Percentiles rank a stretch among this genome's conserved stretches.
These are phyloP conservation scores for Irpex lacteus DNA, from an alignment of 1,284 basidiomycete species.

Conservation along the genomic window DNA sequence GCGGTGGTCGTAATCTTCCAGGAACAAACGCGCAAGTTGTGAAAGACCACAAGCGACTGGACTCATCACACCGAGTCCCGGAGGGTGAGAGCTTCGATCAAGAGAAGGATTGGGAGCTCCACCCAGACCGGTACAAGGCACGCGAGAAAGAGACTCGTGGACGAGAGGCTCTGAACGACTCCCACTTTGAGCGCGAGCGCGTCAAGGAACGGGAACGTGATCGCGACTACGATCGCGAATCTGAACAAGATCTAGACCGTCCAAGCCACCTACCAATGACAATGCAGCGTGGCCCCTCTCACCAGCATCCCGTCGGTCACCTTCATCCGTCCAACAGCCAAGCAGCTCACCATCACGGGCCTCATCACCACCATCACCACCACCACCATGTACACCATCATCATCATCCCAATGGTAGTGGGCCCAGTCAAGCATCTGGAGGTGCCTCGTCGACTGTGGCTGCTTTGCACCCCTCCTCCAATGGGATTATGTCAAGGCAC, in stretches of 20 bases:
- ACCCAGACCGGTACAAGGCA: conserved; percentile 24
- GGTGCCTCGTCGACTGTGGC: conserved; percentile 14
- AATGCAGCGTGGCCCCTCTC: conserved; percentile 17
- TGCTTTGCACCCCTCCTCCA: conserved; percentile 2
- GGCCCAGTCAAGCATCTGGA: conserved; percentile 15
- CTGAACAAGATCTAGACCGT: conserved; percentile 16
- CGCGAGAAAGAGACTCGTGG: conserved; percentile 32
- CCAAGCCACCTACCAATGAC: conserved; percentile 18
- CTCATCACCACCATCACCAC: conserved; percentile 39
- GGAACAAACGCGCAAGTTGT: background rate
- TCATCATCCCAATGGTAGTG: conserved; percentile 30
- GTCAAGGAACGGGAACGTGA: conserved; percentile 23
- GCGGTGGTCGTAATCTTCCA: background rate
- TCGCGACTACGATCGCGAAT: conserved; percentile 11
- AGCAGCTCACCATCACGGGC: conserved; percentile 29
- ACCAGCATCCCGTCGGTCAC: conserved; percentile 18
- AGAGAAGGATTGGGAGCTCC: conserved; percentile 25
- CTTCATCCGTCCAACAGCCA: conserved; percentile 22
- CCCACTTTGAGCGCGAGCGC: conserved; percentile 21
- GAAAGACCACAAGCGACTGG: background rate
- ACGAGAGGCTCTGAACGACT: conserved; percentile 22
- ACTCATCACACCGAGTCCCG: background rate
- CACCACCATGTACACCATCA: conserved; percentile 46
- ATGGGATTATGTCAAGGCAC: conserved; percentile 12
- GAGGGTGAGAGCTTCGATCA: conserved; percentile 24